Evolutionary conservation across 371 early-diverging fungal genomes (phyloP).

Genomic region (Mortierella sp.): DNA sequence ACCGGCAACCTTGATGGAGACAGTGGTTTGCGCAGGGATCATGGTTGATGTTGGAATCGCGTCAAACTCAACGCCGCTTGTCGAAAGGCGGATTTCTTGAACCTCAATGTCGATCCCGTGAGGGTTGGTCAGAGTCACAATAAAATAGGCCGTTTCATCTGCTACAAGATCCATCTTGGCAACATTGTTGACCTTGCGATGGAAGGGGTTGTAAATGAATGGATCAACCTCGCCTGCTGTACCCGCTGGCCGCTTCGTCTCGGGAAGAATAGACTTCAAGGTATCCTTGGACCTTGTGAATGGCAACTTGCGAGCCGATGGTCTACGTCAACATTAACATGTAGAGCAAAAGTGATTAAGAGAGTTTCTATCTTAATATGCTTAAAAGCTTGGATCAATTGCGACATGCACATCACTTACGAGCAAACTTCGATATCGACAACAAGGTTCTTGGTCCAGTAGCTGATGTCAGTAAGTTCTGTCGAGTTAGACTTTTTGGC

Average conservation of each 20-base stretch:
- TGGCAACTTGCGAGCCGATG: conserved; percentile 60
- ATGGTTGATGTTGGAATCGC: conserved; percentile 69
- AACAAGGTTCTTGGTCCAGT: conserved; percentile 59
- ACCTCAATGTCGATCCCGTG: conserved; percentile 87
- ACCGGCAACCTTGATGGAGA: conserved; percentile 74
- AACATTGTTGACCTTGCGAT: conserved; percentile 55
- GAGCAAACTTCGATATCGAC: conserved; percentile 58
- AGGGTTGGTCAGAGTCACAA: conserved; percentile 81
- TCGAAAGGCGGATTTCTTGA: conserved; percentile 74
- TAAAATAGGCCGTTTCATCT: conserved; percentile 78
- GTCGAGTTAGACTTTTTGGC: conserved; percentile 59
- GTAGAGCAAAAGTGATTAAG: not conserved
- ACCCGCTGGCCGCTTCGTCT: conserved; percentile 28
- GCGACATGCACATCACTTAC: conserved; percentile 33
- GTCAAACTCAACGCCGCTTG: conserved; percentile 74
- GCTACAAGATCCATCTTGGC: conserved; percentile 67
- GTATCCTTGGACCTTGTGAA: conserved; percentile 56
- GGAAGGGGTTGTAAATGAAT: conserved; percentile 86
- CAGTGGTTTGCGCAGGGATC: conserved; percentile 77
- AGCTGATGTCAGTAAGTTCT: conserved; percentile 56
- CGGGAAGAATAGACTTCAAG: conserved; percentile 48
- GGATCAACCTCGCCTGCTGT: conserved; percentile 64
- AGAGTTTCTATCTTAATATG: not conserved
- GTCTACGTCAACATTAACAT: conserved; percentile 27
- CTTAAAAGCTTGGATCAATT: not conserved